phyloP scores from a whole-genome alignment of 2,329 filamentous ascomycete species.

The Pseudogymnoascus sp. region DNA sequence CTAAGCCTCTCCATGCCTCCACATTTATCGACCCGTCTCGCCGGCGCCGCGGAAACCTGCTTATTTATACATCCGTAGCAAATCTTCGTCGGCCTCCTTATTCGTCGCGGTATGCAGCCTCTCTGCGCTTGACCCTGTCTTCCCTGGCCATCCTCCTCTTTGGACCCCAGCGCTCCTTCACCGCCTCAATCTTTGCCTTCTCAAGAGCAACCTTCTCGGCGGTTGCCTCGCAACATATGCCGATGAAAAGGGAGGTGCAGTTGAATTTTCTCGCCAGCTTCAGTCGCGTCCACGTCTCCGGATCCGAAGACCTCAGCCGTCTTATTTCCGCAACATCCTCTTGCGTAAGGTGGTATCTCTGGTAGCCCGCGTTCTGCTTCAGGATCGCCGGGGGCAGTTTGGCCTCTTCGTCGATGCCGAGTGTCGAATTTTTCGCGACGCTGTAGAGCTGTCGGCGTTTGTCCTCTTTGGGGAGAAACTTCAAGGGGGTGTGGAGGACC shows the following conservation, averaged over 20 bases:
- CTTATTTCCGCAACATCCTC: slow-evolving; percentile 54
- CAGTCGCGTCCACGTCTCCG: slow-evolving; percentile 45
- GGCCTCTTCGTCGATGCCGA: slow-evolving; percentile 11
- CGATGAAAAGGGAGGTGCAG: slow-evolving; percentile 48
- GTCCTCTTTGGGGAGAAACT: slow-evolving; percentile 48
- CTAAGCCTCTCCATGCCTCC: neutral
- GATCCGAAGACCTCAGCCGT: slow-evolving; percentile 43
- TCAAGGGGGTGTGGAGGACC: slow-evolving; percentile 57
- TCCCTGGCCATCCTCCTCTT: slow-evolving; percentile 45
- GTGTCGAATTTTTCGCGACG: slow-evolving; percentile 16
- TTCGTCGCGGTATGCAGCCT: slow-evolving; percentile 13
- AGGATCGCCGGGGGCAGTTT: slow-evolving; percentile 22
- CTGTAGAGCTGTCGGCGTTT: slow-evolving; percentile 24
- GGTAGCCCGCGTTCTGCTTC: slow-evolving; percentile 15
- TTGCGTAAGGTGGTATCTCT: slow-evolving; percentile 41
- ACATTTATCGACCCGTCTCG: neutral
- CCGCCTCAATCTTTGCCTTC: slow-evolving; percentile 37
- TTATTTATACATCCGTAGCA: slow-evolving; percentile 8
- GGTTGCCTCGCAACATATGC: slow-evolving; percentile 44
- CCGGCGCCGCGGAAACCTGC: neutral
- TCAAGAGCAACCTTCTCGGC: slow-evolving; percentile 41
- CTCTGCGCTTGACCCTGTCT: slow-evolving; percentile 44
- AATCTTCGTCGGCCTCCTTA: slow-evolving; percentile 2
- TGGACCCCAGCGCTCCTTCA: slow-evolving; percentile 49
- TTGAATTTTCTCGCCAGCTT: slow-evolving; percentile 45